Evolutionary conservation across 306 rosid genomes (phyloP), one percentile per base, ranked within the genome.

Genomic region (Glycine latifolia): DNA sequence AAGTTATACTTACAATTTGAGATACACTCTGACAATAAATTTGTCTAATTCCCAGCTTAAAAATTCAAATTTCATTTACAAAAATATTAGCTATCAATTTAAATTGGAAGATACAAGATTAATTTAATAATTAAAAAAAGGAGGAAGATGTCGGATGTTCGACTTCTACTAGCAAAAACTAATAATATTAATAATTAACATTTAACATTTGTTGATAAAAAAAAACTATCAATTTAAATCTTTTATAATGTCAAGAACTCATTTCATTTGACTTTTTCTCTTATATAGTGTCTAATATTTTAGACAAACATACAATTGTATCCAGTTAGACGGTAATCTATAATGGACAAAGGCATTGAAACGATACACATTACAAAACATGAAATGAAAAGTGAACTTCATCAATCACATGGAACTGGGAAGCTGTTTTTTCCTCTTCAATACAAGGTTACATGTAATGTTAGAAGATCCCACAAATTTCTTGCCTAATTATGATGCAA

Each of bases 381-480:
- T 49, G 73, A 73, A 47, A 73, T 14, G 50, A 41, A 49, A 33
- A 77, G 46, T 54, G 67, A 71, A 37, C 52, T 44, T 48, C 41
- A 33, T 62, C 85, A 67, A 83, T 65, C 49, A 52, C 46, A n/a
- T 48, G 76, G 50, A 61, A 61, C 60, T 10, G 54, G 85, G 75
- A 75, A 63, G 58, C 20, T 52, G 66, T 69, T 39, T 58, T 5
- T 12, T 7, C 14, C 44, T 54, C 52, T 52, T 55, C 41, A 60
- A 59, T 65, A 62, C 12, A 71, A 35, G 80, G 67, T 66, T 79
- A 79, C 74, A 52, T n/a, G 87, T 66, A 67, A 80, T 35, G 54
- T 77, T 66, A 74, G 77, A 80, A 74, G 52, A 76, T 13, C 68
- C 67, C 80, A 73, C 77, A 77, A 17, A 55, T 44, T 52, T 61